Evolutionary conservation across 1,284 basidiomycete genomes (phyloP).

Genomic region (Abortiporus biennis): DNA sequence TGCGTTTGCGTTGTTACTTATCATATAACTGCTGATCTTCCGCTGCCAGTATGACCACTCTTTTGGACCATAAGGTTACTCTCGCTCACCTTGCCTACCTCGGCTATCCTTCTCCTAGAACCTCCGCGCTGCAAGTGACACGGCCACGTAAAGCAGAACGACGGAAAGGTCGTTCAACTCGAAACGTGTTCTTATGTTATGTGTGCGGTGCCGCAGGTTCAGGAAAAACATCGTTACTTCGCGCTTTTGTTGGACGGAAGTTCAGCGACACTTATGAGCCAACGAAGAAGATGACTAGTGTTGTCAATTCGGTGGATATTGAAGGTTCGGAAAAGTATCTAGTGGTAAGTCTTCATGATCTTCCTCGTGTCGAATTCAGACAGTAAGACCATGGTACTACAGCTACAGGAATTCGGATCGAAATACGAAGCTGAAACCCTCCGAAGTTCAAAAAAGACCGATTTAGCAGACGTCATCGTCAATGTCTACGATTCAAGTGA

Average conservation of each 20-base stretch:
- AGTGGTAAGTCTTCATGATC: slow-evolving; percentile 55
- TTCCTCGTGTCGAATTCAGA: slow-evolving; percentile 7
- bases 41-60: slow-evolving; percentile 87
- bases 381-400: slow-evolving; percentile 6
- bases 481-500: slow-evolving; percentile 98
- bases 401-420: slow-evolving; percentile 97
- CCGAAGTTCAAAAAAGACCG: slow-evolving; percentile 85
- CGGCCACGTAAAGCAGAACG: slow-evolving; percentile 82
- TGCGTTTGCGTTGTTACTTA: too few species aligned
- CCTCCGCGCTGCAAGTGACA: slow-evolving; percentile 77
- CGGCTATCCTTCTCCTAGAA: slow-evolving; percentile 77
- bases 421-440: slow-evolving; percentile 91
- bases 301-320: slow-evolving; percentile 94
- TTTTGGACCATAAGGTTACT: slow-evolving; percentile 88
- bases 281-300: slow-evolving; percentile 85
- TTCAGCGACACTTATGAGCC: slow-evolving; percentile 74
- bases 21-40: neutral
- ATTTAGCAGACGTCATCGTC: slow-evolving; percentile 89
- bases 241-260: slow-evolving; percentile 82
- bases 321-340: slow-evolving; percentile 95
- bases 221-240: slow-evolving; percentile 87
- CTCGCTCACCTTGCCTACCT: slow-evolving; percentile 95
- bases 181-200: slow-evolving; percentile 90
- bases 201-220: slow-evolving; percentile 94
- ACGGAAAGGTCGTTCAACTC: slow-evolving; percentile 79